Evolutionary conservation across 495 filamentous ascomycete species (phyloP), one percentile per base, ranked within the genome.

Genomic region (Neurospora sp.): DNA sequence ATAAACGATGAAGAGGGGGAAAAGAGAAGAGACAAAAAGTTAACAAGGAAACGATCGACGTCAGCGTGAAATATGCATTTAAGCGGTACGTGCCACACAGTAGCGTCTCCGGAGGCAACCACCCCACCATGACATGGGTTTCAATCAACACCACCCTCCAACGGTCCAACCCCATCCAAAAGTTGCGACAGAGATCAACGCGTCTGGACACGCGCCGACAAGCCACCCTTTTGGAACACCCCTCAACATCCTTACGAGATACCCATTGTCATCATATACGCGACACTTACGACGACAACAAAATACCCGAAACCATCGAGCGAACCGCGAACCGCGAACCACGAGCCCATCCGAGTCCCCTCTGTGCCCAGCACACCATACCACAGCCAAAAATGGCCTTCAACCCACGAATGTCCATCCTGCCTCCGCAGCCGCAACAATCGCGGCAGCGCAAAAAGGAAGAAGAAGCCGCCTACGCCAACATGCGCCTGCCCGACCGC

Each of bases 401-500:
- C 85, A 93, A 93, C 76, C 84, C 88, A 74, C 90, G 94, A 80
- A 94, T 93, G 90, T 96, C 93, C 83, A 88, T 89, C 76, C 83
- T 86, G 39, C 87, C 86, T 31, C 76, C 79, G 66, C 76, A 79
- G 79, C 88, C 90, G 81, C 89, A 90, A 77, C 87, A 91, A 46
- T 85, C 89, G 70, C 86, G 84, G 74, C 80, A 87, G 72, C 83
- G 85, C 77, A 91, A 89, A 80, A 92, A 92, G 83, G 92, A 93
- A 79, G 91, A 93, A 74, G 92, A 95, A 73, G 89, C 88, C 75
- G 94, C 79, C 35, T 80, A 96, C 84, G 91, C 92, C 31, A 90
- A 96, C 83, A 96, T 97, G 93, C 90, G 91, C 74, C 85, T 97
- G 81, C 81, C 86, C 23, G 94, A 98, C 79, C 88, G 88, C 76